phyloP scores from a whole-genome alignment of 2,329 filamentous ascomycete genomes.

The Aspergillus jensenii region DNA sequence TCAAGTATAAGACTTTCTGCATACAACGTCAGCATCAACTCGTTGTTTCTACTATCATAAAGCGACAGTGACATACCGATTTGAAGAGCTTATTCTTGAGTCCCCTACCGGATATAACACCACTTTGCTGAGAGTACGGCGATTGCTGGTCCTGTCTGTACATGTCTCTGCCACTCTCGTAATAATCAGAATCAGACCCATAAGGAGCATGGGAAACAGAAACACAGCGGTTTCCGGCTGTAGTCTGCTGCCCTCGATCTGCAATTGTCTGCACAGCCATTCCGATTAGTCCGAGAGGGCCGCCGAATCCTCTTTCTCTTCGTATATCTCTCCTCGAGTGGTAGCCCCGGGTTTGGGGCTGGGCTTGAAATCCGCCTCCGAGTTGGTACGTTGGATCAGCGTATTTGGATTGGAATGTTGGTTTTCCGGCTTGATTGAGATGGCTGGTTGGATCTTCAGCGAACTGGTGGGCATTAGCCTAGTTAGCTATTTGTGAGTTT shows the following conservation, averaged over 20 bases:
- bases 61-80: neutral
- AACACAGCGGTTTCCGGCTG: neutral
- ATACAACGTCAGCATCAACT: neutral
- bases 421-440: conserved; percentile 33
- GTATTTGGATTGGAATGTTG: conserved; percentile 48
- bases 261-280: neutral
- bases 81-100: neutral
- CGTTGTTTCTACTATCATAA: neutral
- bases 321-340: neutral
- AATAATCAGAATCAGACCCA: neutral
- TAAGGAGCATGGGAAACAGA: neutral
- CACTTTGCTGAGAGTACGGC: neutral
- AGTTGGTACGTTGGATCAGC: conserved; percentile 51
- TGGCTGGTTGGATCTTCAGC: conserved; percentile 43
- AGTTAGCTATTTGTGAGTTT: neutral
- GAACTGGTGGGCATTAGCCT: conserved; percentile 16
- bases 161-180: neutral
- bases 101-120: neutral
- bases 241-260: neutral
- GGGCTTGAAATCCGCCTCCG: neutral
- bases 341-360: neutral
- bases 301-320: conserved; percentile 6
- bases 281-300: neutral
- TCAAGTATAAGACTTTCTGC: conserved; percentile 11
- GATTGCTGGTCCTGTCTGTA: neutral